These are phyloP conservation scores for Solanum dulcamara DNA, from an alignment of 257 asterid species.

Conservation along the genomic window DNA sequence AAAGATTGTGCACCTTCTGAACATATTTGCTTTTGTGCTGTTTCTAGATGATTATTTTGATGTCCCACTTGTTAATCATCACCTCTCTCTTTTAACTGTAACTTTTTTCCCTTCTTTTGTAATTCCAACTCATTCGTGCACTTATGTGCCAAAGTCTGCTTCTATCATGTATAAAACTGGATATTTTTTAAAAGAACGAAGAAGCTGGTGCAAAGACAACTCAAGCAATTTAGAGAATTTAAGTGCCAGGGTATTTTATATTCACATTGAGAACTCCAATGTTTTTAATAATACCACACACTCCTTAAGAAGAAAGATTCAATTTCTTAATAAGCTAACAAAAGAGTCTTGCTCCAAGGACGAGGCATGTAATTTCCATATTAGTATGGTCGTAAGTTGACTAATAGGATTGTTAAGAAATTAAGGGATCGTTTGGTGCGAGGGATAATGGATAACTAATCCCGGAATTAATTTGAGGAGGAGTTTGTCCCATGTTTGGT, in stretches of 20 bases:
- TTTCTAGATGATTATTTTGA: background rate
- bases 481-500: background rate
- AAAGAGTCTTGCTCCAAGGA: background rate
- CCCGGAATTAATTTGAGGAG: background rate
- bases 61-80: background rate
- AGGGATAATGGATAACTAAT: background rate
- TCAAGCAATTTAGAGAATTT: background rate
- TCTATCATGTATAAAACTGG: background rate
- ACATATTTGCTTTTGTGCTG: background rate
- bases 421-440: background rate
- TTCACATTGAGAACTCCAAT: background rate
- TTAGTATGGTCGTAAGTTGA: background rate
- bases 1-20: background rate
- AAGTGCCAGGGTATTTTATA: background rate
- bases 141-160: background rate
- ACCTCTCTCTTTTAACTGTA: background rate
- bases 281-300: background rate
- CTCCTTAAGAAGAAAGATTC: background rate
- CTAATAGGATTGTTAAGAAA: background rate
- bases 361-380: background rate
- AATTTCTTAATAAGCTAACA: background rate
- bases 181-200: background rate
- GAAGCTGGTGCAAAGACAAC: background rate
- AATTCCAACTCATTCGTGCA: background rate
- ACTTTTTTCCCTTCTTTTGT: background rate